phyloP scores from a whole-genome alignment of 805 yeast species.

The Sugiyamaella valdiviana region DNA sequence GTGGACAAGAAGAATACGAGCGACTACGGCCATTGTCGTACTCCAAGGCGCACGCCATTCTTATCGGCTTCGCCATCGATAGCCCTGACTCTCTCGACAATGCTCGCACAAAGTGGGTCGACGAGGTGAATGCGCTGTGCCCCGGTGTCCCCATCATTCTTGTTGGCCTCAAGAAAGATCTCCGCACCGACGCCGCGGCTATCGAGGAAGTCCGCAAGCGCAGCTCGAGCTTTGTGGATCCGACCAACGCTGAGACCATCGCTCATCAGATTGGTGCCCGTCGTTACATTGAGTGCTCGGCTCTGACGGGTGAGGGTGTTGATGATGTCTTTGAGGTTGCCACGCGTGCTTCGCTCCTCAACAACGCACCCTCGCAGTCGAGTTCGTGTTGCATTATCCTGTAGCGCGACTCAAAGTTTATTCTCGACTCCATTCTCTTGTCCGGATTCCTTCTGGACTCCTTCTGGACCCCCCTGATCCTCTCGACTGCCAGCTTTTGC shows the following conservation, averaged over 20 bases:
- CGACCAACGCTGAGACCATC: conserved; percentile 55
- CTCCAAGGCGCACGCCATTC: conserved; percentile 76
- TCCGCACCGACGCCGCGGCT: conserved; percentile 43
- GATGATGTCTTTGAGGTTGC: conserved; percentile 92
- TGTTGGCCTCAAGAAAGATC: conserved; percentile 81
- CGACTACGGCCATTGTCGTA: conserved; percentile 82
- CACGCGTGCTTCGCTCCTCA: conserved; percentile 68
- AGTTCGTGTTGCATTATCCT: conserved; percentile 23
- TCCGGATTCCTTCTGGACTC: not conserved
- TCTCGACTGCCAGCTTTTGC: too few species aligned
- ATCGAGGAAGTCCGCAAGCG: conserved; percentile 33
- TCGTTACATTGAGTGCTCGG: conserved; percentile 78
- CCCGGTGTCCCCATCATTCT: conserved; percentile 72
- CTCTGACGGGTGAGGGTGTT: conserved; percentile 90
- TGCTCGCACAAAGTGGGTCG: conserved; percentile 81
- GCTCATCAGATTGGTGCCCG: conserved; percentile 80
- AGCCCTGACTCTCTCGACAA: conserved; percentile 79
- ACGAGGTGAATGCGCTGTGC: conserved; percentile 73
- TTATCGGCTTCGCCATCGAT: conserved; percentile 82
- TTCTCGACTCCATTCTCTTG: too few species aligned
- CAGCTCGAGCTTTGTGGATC: conserved; percentile 46
- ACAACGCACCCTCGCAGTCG: conserved; percentile 9
- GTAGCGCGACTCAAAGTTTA: not conserved
- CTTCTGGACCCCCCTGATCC: not conserved
- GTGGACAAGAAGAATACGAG: conserved; percentile 92